Conservation (phyloP, 257 asterid species). For the Catharanthus roseus region DNA sequence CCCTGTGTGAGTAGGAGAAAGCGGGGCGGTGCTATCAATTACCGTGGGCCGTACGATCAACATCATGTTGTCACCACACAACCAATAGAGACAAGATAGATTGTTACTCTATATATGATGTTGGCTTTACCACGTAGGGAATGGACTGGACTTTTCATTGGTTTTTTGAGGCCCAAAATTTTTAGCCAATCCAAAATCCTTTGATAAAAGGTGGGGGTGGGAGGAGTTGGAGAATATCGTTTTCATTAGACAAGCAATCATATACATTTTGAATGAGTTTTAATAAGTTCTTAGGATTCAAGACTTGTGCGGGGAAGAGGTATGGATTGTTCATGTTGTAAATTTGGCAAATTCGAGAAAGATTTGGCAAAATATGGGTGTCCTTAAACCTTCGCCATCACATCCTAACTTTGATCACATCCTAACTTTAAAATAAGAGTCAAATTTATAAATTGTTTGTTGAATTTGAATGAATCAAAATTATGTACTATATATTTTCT, state of each 20-base stretch:
- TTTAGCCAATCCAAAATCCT: background rate
- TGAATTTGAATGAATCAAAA: too few species aligned
- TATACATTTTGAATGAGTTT: slow-evolving; percentile 5
- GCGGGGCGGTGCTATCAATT: slow-evolving; percentile 11
- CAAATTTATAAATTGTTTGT: too few species aligned
- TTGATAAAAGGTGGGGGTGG: background rate
- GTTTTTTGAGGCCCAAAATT: slow-evolving; percentile 6
- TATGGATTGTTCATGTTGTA: background rate
- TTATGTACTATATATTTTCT: too few species aligned
- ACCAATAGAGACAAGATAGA: slow-evolving; percentile 17
- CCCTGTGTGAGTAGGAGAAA: slow-evolving; percentile 3
- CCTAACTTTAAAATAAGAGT: too few species aligned
- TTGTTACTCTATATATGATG: background rate
- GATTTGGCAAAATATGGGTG: too few species aligned
- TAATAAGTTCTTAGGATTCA: background rate
- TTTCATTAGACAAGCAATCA: slow-evolving; percentile 12
- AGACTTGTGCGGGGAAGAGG: background rate
- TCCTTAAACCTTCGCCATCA: too few species aligned
- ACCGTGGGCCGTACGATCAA: slow-evolving; percentile 8
- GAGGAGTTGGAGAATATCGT: slow-evolving; percentile 11
- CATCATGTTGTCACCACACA: slow-evolving; percentile 11
- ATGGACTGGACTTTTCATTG: background rate
- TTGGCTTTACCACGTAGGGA: background rate
- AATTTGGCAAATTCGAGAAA: background rate
- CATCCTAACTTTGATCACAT: too few species aligned